A percentile compares a stretch with the other conserved stretches of the same genome.
phyloP scores from a whole-genome alignment of 2,329 filamentous ascomycete species.

The Xylariaceae sp. region DNA sequence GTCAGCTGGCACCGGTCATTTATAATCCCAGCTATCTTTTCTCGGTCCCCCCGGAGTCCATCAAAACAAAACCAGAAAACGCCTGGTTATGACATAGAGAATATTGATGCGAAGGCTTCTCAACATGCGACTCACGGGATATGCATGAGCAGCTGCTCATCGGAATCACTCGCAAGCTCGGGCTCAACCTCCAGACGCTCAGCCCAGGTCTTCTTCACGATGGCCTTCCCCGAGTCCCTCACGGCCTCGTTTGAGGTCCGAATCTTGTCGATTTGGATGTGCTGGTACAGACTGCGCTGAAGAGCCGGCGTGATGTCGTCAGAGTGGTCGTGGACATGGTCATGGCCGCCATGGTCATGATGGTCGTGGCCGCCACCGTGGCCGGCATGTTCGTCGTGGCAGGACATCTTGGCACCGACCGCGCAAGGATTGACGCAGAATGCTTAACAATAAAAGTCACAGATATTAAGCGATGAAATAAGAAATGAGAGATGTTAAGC shows the following conservation, averaged over 20 bases:
- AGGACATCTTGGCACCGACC: slow-evolving; percentile 34
- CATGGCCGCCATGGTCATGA: slow-evolving; percentile 45
- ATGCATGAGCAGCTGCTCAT: slow-evolving; percentile 90
- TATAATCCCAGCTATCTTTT: background rate
- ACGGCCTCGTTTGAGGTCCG: slow-evolving; percentile 77
- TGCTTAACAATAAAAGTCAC: background rate
- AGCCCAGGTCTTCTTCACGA: slow-evolving; percentile 88
- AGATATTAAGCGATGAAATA: background rate
- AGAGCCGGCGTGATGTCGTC: slow-evolving; percentile 90
- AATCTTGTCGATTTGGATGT: slow-evolving; percentile 85
- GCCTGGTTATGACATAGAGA: background rate
- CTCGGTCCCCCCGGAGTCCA: background rate
- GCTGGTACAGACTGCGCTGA: slow-evolving; percentile 84
- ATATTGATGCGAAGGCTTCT: too few relatives aligned
- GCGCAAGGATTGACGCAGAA: background rate
- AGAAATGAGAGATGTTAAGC: background rate
- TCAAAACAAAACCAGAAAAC: background rate
- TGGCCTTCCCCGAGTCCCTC: slow-evolving; percentile 62
- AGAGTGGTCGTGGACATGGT: slow-evolving; percentile 73
- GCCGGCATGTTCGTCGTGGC: slow-evolving; percentile 47
- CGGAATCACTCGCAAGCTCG: slow-evolving; percentile 78
- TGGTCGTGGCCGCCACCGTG: slow-evolving; percentile 40
- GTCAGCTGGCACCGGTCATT: slow-evolving; percentile 5
- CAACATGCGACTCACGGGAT: slow-evolving; percentile 64
- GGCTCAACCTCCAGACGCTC: slow-evolving; percentile 68